A percentile compares a stretch with the other conserved stretches of the same genome.
These are phyloP conservation scores for Diaporthe citriasiana DNA, from an alignment of 2,329 filamentous ascomycete genomes.

Conservation along the genomic window DNA sequence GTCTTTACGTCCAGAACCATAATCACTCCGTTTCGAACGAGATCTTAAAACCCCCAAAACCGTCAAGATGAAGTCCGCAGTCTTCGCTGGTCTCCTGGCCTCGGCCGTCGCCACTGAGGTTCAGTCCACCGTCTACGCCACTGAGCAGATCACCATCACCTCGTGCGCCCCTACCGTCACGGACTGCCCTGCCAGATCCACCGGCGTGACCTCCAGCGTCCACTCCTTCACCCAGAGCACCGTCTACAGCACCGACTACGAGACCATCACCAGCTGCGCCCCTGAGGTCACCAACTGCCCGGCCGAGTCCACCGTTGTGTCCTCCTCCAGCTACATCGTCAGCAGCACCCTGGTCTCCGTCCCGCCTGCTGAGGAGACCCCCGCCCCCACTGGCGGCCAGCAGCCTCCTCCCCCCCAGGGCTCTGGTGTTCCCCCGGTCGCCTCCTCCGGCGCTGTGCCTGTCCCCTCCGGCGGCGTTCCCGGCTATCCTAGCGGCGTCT, in stretches of 20 bases:
- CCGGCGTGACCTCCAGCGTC: constrained; percentile 67
- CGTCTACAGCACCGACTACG: constrained; percentile 70
- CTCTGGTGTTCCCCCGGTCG: constrained; percentile 41
- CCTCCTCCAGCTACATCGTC: constrained; percentile 55
- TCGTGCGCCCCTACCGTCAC: constrained; percentile 68
- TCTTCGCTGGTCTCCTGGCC: constrained; percentile 61
- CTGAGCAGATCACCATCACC: constrained; percentile 72
- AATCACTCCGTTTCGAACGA: constrained; percentile 43
- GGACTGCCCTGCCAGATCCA: constrained; percentile 61
- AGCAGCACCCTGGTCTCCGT: constrained; percentile 55
- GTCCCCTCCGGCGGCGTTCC: constrained; percentile 40
- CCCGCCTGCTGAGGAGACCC: constrained; percentile 51
- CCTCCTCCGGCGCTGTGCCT: constrained; percentile 43
- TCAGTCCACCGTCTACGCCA: constrained; percentile 67
- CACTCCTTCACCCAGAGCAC: constrained; percentile 73
- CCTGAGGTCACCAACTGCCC: constrained; percentile 67
- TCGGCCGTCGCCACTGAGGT: constrained; percentile 57
- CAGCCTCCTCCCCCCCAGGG: constrained; percentile 27
- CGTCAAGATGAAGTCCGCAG: constrained; percentile 74
- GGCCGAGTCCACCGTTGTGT: constrained; percentile 50
- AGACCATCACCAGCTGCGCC: constrained; percentile 73
- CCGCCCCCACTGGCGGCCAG: constrained; percentile 43
- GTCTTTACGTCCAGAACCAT: constrained; percentile 45
- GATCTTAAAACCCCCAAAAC: constrained; percentile 44
- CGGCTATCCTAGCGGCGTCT: constrained; percentile 31